Conservation (phyloP, 257 asterid genomes). For the Capsicum baccatum region DNA sequence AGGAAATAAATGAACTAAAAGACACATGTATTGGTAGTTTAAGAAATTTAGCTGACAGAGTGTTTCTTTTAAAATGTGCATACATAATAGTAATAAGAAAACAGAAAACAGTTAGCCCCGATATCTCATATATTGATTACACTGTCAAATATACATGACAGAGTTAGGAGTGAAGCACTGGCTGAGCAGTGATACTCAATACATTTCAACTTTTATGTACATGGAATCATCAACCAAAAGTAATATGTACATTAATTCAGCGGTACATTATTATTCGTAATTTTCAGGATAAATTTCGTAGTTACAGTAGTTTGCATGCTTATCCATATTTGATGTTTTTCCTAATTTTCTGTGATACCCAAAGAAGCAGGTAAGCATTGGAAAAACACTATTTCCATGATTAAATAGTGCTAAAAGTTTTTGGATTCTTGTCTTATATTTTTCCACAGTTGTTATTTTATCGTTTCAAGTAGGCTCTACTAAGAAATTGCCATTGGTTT, state of each 20-base stretch:
- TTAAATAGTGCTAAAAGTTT: conserved; percentile 11
- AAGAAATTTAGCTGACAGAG: background rate
- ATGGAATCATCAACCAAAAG: background rate
- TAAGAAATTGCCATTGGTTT: conserved; percentile 18
- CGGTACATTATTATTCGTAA: background rate
- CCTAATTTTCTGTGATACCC: conserved; percentile 2
- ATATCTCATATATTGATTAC: background rate
- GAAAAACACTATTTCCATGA: conserved; percentile 18
- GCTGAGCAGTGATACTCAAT: background rate
- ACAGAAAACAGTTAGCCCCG: background rate
- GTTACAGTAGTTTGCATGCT: conserved; percentile 5
- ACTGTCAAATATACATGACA: background rate
- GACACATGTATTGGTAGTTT: background rate
- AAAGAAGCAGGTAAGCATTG: conserved; percentile 12
- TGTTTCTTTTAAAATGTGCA: background rate
- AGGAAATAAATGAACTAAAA: background rate
- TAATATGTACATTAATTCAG: background rate
- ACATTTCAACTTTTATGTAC: background rate
- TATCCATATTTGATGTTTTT: background rate
- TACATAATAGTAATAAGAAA: background rate
- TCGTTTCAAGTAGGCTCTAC: background rate
- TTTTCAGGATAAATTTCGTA: background rate
- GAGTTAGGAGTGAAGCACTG: background rate
- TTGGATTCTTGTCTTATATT: background rate
- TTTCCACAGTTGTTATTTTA: background rate